These are phyloP conservation scores for Saposhnikovia divaricata DNA, from an alignment of 129 eudicot genomes.

Conservation along the genomic window DNA sequence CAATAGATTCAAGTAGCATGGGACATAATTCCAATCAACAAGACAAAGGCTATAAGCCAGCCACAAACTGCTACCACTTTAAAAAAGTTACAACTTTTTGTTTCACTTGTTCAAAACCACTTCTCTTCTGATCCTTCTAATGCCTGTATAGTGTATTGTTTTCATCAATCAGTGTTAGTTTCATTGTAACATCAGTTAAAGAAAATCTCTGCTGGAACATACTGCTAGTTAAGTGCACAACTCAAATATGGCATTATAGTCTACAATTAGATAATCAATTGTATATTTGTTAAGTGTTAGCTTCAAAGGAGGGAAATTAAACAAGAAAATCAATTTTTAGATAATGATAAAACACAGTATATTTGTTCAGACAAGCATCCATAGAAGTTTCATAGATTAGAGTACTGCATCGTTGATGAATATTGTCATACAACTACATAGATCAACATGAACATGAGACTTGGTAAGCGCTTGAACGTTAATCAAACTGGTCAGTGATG, in stretches of 20 bases:
- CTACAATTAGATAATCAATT: too few relatives aligned
- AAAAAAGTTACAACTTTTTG: slow-evolving; percentile 32
- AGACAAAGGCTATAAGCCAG: slow-evolving; percentile 35
- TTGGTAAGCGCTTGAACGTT: neutral
- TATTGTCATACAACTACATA: neutral
- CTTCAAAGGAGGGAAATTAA: neutral
- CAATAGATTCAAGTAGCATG: neutral
- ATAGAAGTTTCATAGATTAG: neutral
- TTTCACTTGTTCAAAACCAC: slow-evolving; percentile 42
- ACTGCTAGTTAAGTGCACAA: slow-evolving; percentile 1
- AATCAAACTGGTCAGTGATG: neutral
- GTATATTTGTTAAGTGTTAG: too few relatives aligned
- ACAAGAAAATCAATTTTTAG: neutral
- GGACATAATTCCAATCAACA: slow-evolving; percentile 11
- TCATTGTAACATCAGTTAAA: neutral
- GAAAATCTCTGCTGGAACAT: neutral
- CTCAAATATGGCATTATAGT: neutral
- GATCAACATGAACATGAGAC: neutral
- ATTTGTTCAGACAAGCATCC: neutral
- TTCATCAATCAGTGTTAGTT: neutral
- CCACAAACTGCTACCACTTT: slow-evolving; percentile 34
- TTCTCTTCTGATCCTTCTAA: neutral
- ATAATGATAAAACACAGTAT: too few relatives aligned
- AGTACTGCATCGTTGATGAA: neutral
- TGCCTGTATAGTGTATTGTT: neutral